Evolutionary conservation across 164 flowering plant species (phyloP), one percentile per base, ranked within the genome.

Genomic region (Cinnamomum micranthum): DNA sequence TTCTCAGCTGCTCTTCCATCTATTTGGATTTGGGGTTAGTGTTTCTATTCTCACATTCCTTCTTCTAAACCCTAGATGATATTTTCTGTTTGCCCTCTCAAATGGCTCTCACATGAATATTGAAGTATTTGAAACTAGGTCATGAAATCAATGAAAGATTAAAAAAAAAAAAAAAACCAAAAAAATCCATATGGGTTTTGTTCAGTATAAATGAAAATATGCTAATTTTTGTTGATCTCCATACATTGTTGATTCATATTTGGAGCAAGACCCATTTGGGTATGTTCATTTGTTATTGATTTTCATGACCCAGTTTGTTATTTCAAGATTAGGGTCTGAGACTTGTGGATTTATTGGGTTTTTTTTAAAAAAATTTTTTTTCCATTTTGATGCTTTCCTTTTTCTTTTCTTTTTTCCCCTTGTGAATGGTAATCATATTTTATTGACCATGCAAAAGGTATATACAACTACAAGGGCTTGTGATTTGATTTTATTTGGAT

Each of bases 301-400:
- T 71, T 77, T 27, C 60, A 19, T 33, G 12, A 71, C 74, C 74
- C 70, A 64, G 19, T 76, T 76, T 24, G 12, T 69, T n/a, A 25
- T 74, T 55, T 68, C 9, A 14, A 35, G 28, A 28, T 68, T 74
- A 9, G 11, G 23, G 60, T 65, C 17, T 27, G 11, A 31, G 23
- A 50, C 1, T 51, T 28, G 1, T 71, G 65, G 55, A 14, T 41
- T 41, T 41, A 41, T 41, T 41, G n/a, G n/a, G 0, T 74, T 28
- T 25, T 25, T 31, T 13, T 59, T n/a, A n/a, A n/a, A n/a, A n/a
- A n/a, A n/a, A n/a, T 20, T 41, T 12, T 35, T 35, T 22, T 27
- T 2, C 22, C 31, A 17, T 67, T 19, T 67, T 19, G 35, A 9
- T 67, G 15, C 20, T 67, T 33, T 67, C 70, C 70, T 14, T 67